A percentile compares a stretch with the other conserved stretches of the same genome.
These are phyloP conservation scores for Chenopodium berlandieri DNA, from an alignment of 148 eudicot genomes.

Conservation along the genomic window DNA sequence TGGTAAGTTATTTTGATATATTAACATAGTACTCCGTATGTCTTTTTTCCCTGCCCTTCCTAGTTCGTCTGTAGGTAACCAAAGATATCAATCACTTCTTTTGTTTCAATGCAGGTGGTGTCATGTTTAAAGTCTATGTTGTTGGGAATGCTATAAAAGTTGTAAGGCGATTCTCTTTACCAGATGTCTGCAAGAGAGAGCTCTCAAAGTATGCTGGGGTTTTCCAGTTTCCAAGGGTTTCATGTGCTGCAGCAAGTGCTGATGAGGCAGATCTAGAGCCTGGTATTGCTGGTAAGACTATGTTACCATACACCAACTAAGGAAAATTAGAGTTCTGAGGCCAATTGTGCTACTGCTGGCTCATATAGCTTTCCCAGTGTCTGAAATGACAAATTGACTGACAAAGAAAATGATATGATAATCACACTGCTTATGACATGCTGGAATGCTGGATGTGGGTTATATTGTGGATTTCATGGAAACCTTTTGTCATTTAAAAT, in stretches of 20 bases:
- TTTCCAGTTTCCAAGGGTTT: conserved; percentile 69
- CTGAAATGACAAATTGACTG: not conserved
- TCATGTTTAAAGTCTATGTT: conserved; percentile 67
- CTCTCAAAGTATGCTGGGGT: conserved; percentile 50
- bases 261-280: conserved; percentile 70
- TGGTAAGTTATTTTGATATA: conserved; percentile 30
- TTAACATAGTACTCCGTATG: not conserved
- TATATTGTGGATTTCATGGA: not conserved
- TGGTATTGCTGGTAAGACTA: conserved; percentile 46
- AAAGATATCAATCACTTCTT: not conserved
- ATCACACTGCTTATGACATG: not conserved
- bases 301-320: not conserved
- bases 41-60: no score
- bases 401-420: not conserved
- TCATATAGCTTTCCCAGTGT: not conserved
- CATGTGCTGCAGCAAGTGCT: conserved; percentile 66
- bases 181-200: conserved; percentile 58
- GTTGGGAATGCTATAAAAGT: conserved; percentile 63
- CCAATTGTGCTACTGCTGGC: not conserved
- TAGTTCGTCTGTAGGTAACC: no score
- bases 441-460: not conserved
- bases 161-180: conserved; percentile 60
- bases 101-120: conserved; percentile 49
- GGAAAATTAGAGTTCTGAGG: not conserved
- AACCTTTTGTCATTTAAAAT: not conserved